These are phyloP conservation scores for Tanacetum coccineum DNA, from an alignment of 129 eudicot genomes.

Conservation along the genomic window DNA sequence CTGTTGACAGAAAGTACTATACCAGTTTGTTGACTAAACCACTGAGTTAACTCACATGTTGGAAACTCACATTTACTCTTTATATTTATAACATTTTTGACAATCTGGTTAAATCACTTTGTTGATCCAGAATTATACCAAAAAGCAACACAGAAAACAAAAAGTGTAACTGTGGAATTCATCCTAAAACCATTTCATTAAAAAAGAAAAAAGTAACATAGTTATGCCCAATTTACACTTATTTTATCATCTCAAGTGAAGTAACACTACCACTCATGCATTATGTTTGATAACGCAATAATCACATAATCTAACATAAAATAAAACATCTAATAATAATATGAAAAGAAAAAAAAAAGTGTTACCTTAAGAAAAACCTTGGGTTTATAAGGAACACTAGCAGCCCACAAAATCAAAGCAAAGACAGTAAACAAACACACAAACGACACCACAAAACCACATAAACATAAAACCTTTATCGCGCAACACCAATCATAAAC, in stretches of 20 bases:
- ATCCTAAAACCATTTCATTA: too few species aligned
- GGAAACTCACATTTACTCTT: too few species aligned
- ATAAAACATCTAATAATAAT: background rate
- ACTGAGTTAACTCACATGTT: slow-evolving; percentile 29
- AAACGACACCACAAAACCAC: slow-evolving; percentile 62
- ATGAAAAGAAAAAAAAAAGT: background rate
- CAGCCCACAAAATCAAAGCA: slow-evolving; percentile 82
- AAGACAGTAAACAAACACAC: slow-evolving; percentile 47
- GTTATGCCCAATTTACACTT: background rate
- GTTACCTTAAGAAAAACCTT: slow-evolving; percentile 61
- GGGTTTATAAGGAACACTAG: slow-evolving; percentile 70
- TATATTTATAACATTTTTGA: too few species aligned
- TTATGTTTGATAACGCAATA: too few species aligned
- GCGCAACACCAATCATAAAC: slow-evolving; percentile 18
- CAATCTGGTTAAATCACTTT: too few species aligned
- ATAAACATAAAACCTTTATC: slow-evolving; percentile 54
- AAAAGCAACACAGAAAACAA: too few species aligned
- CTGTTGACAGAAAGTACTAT: slow-evolving; percentile 22
- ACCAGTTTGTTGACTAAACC: background rate
- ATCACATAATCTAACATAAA: background rate
- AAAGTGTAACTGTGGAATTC: too few species aligned
- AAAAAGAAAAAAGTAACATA: too few species aligned
- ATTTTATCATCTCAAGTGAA: background rate
- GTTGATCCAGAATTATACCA: background rate
- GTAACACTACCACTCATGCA: too few species aligned